Percentiles rank a stretch among this genome's conserved stretches.
phyloP scores from a whole-genome alignment of 2,329 filamentous ascomycete species.

The Aureobasidium leucospermi region DNA sequence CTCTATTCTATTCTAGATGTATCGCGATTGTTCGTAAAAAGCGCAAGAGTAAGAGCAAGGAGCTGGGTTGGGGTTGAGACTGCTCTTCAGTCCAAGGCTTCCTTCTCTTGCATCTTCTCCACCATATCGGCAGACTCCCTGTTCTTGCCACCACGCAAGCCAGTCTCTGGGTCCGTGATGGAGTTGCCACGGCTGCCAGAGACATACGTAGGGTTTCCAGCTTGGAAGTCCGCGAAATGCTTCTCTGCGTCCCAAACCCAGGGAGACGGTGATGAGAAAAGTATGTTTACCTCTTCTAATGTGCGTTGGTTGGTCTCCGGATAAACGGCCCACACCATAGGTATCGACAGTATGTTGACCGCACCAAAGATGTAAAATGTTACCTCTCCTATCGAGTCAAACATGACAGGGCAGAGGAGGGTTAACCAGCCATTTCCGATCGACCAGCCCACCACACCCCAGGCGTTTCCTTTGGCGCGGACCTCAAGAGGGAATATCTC shows the following conservation, averaged over 20 bases:
- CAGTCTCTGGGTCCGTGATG: slow-evolving; percentile 21
- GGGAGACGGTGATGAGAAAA: slow-evolving; percentile 59
- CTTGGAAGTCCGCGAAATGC: slow-evolving; percentile 56
- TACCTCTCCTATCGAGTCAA: slow-evolving; percentile 58
- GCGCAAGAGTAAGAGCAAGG: no score
- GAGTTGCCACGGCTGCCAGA: slow-evolving; percentile 23
- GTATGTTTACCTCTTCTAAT: slow-evolving; percentile 50
- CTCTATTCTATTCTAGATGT: background rate
- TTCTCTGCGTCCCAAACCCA: slow-evolving; percentile 67
- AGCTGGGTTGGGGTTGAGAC: background rate
- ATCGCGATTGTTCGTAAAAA: background rate
- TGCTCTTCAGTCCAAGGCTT: background rate
- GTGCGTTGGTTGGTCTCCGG: slow-evolving; percentile 54
- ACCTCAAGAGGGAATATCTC: slow-evolving; percentile 68
- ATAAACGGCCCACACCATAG: slow-evolving; percentile 66
- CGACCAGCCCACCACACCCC: slow-evolving; percentile 68
- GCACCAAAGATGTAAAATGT: slow-evolving; percentile 68
- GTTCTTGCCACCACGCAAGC: background rate
- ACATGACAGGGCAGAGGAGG: slow-evolving; percentile 45
- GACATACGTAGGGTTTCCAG: slow-evolving; percentile 44
- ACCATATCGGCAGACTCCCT: slow-evolving; percentile 3
- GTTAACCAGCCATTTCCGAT: slow-evolving; percentile 58
- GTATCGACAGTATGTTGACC: slow-evolving; percentile 57
- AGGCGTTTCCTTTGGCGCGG: slow-evolving; percentile 67
- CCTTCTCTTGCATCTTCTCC: slow-evolving; percentile 1